phyloP scores from a whole-genome alignment of 1,139 yeast genomes.

The Geotrichum macrosporum region DNA sequence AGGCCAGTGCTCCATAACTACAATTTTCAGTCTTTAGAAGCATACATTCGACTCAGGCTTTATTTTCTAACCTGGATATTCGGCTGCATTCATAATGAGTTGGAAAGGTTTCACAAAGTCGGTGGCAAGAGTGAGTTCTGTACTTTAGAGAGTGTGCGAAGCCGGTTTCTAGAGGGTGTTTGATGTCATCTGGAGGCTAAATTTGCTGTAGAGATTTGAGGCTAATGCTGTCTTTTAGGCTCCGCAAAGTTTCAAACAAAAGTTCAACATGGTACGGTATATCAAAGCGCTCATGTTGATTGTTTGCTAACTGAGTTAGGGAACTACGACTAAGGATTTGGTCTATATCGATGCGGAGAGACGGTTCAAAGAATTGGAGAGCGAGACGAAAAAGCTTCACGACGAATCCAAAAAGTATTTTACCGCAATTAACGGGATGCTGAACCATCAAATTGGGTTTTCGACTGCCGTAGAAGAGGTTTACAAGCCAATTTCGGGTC shows the following conservation, averaged over 20 bases:
- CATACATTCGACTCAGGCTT: too few relatives aligned
- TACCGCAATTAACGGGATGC: slow-evolving; percentile 87
- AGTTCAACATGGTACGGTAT: slow-evolving; percentile 38
- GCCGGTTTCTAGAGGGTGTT: too few relatives aligned
- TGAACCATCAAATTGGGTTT: slow-evolving; percentile 87
- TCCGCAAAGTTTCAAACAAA: slow-evolving; percentile 42
- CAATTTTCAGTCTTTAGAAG: too few relatives aligned
- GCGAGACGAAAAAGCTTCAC: slow-evolving; percentile 82
- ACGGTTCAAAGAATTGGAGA: slow-evolving; percentile 86
- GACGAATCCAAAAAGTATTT: slow-evolving; percentile 88
- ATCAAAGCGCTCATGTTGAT: background rate
- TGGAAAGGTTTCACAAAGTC: slow-evolving; percentile 92
- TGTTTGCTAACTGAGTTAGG: slow-evolving; percentile 39
- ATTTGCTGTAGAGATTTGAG: too few relatives aligned
- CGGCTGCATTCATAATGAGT: slow-evolving; percentile 63
- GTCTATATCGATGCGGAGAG: slow-evolving; percentile 94
- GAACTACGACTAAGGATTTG: slow-evolving; percentile 76
- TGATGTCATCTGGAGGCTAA: too few relatives aligned
- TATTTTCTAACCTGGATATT: background rate
- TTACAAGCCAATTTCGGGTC: slow-evolving; percentile 92
- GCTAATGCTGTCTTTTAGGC: slow-evolving; percentile 52
- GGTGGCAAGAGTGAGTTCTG: slow-evolving; percentile 51
- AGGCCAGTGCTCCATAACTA: too few relatives aligned
- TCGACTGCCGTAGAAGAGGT: slow-evolving; percentile 92
- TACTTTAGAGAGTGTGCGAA: too few relatives aligned